These are phyloP conservation scores for Symbiodinium pilosum DNA, from an alignment of 73 alveolate species.

Conservation along the genomic window DNA sequence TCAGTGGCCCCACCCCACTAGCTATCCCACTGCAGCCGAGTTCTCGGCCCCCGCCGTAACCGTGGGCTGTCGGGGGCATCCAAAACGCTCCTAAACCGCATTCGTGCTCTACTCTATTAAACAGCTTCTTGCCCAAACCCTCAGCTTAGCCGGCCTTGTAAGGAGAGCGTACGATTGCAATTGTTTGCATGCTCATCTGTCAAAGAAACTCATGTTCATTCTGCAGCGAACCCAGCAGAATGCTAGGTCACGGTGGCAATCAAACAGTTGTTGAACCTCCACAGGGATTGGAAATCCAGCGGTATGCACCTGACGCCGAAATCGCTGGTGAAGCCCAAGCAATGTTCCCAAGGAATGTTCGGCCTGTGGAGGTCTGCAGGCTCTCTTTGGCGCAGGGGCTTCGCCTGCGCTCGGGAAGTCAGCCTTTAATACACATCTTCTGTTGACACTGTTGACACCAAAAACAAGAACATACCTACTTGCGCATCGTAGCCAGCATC, in stretches of 20 bases:
- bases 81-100: conserved; percentile 91
- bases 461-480: no score
- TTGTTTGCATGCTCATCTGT: conserved; percentile 6
- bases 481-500: no score
- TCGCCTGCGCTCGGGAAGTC: no score
- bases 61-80: conserved; percentile 81
- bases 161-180: conserved; percentile 40
- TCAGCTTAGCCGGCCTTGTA: no score
- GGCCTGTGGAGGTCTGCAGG: conserved; percentile 4
- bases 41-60: conserved; percentile 17
- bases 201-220: no score
- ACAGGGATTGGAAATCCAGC: conserved; percentile 48
- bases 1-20: not conserved
- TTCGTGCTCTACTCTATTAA: no score
- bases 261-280: not conserved
- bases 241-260: not conserved
- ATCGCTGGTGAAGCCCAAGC: no score
- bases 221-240: no score
- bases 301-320: conserved; percentile 63
- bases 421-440: no score
- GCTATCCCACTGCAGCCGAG: not conserved
- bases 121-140: no score
- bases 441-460: no score
- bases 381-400: not conserved
- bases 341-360: no score